These are phyloP conservation scores for Aspergillus calidoustus DNA, from an alignment of 2,329 filamentous ascomycete genomes.

Conservation along the genomic window DNA sequence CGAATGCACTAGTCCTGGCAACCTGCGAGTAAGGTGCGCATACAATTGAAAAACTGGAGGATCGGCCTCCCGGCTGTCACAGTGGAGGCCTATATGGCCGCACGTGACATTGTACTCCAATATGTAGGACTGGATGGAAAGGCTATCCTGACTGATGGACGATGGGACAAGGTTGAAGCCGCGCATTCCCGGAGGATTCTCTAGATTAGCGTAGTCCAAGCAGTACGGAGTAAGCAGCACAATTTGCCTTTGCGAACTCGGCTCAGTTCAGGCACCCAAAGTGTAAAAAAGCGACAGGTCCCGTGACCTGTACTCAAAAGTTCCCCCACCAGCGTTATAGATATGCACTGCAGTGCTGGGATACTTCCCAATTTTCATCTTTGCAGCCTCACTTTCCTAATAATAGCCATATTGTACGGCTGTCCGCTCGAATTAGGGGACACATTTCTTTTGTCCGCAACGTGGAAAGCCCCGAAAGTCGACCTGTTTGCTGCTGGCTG, in stretches of 20 bases:
- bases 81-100: background rate
- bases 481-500: slow-evolving; percentile 14
- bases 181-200: background rate
- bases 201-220: background rate
- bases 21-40: background rate
- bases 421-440: background rate
- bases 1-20: background rate
- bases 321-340: background rate
- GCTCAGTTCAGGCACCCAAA: background rate
- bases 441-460: slow-evolving; percentile 20
- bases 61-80: background rate
- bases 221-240: background rate
- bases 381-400: slow-evolving; percentile 13
- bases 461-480: slow-evolving; percentile 23
- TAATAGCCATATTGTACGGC: slow-evolving; percentile 6
- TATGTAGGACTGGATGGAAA: background rate
- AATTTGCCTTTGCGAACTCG: background rate
- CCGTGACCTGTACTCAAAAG: background rate
- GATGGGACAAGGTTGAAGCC: background rate
- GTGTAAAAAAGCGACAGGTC: background rate
- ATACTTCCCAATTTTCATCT: slow-evolving; percentile 3
- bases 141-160: background rate
- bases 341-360: background rate
- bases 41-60: background rate
- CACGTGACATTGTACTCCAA: background rate